phyloP scores from a whole-genome alignment of 208 protist species.

The Crithidia acanthocephali region DNA sequence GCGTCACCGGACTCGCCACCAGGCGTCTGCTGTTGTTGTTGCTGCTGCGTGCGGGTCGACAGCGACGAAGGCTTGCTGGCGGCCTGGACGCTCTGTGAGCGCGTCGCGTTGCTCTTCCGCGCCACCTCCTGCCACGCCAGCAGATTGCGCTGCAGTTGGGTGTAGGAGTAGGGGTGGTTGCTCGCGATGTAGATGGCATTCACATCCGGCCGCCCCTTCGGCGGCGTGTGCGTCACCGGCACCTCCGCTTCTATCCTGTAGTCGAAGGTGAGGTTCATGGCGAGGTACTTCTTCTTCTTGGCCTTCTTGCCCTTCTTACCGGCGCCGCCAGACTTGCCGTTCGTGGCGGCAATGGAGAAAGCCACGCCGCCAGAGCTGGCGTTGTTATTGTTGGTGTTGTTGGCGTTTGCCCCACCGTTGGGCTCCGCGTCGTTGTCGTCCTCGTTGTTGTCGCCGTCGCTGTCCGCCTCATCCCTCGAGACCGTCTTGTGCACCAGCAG shows the following conservation, averaged over 20 bases:
- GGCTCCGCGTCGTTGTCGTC: slow-evolving; percentile 29
- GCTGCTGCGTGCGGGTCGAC: background rate
- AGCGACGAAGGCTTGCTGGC: background rate
- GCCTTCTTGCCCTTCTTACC: slow-evolving; percentile 45
- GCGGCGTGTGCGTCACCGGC: slow-evolving; percentile 43
- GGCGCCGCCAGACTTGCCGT: slow-evolving; percentile 18
- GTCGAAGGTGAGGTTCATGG: slow-evolving; percentile 88
- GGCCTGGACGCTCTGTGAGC: slow-evolving; percentile 15
- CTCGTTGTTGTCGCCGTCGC: slow-evolving; percentile 37
- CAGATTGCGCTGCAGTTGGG: slow-evolving; percentile 69
- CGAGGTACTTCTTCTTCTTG: slow-evolving; percentile 58
- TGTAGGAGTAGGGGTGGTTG: slow-evolving; percentile 93
- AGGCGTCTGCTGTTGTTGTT: background rate
- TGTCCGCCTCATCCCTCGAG: slow-evolving; percentile 20
- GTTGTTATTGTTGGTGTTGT: slow-evolving; percentile 3
- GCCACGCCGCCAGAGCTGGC: slow-evolving; percentile 25
- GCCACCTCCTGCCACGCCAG: slow-evolving; percentile 54
- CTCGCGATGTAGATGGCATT: slow-evolving; percentile 89
- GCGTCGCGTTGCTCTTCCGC: slow-evolving; percentile 20
- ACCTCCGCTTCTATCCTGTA: slow-evolving; percentile 71
- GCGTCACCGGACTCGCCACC: background rate
- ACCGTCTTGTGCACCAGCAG: slow-evolving; percentile 55
- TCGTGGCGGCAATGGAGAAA: slow-evolving; percentile 22
- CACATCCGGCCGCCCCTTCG: slow-evolving; percentile 57
- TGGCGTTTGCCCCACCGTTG: background rate